Conservation (phyloP, 1,284 basidiomycete species). For the Pterulicium gracile region DNA sequence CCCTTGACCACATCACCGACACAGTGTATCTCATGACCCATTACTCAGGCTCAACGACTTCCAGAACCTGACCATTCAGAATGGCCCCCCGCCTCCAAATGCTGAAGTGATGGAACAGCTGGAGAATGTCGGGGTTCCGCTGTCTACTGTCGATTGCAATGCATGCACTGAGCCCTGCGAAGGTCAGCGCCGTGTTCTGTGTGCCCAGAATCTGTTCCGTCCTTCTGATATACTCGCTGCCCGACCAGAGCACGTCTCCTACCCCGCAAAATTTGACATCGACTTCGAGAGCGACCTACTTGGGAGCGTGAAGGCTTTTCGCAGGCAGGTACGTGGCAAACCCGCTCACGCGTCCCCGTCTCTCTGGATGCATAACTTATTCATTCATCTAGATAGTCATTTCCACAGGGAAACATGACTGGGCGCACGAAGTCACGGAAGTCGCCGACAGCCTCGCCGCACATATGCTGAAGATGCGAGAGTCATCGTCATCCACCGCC, state of each 20-base stretch:
- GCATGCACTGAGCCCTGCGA: constrained; percentile 71
- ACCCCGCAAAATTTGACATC: constrained; percentile 58
- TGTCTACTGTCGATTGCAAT: constrained; percentile 61
- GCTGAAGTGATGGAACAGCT: constrained; percentile 20
- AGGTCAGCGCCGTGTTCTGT: too few relatives aligned
- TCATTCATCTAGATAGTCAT: constrained; percentile 53
- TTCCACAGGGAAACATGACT: constrained; percentile 82
- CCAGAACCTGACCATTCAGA: neutral
- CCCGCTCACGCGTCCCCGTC: neutral
- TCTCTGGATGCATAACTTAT: constrained; percentile 6
- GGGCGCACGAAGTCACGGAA: constrained; percentile 69
- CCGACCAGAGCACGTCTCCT: constrained; percentile 65
- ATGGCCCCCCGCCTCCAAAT: neutral
- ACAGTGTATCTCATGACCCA: neutral
- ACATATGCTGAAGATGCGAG: constrained; percentile 32
- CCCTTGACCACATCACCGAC: too few relatives aligned
- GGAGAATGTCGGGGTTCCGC: constrained; percentile 47
- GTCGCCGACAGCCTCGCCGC: constrained; percentile 58
- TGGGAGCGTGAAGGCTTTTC: constrained; percentile 74
- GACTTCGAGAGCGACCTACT: constrained; percentile 75
- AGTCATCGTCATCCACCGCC: constrained; percentile 14
- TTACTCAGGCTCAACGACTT: neutral
- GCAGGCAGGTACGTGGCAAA: constrained; percentile 64
- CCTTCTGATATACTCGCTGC: constrained; percentile 17
- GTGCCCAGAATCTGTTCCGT: constrained; percentile 11